A percentile compares a stretch with the other conserved stretches of the same genome.
These are phyloP conservation scores for Lecanicillium sp. DNA, from an alignment of 2,329 filamentous ascomycete genomes.

Conservation along the genomic window DNA sequence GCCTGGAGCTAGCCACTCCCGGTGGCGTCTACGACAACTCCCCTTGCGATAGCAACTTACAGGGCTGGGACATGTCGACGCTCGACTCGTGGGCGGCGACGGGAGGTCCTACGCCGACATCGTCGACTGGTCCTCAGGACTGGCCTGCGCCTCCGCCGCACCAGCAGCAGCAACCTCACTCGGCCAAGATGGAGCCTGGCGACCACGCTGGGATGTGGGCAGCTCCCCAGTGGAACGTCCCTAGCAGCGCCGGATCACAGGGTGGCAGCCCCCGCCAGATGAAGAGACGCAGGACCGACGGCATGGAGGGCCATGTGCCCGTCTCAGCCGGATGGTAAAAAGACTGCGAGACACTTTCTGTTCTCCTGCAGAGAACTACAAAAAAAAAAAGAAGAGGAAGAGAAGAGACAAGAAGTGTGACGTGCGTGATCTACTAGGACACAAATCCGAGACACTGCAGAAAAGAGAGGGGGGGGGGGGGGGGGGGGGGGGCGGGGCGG, in stretches of 20 bases:
- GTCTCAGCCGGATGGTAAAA: conserved; percentile 22
- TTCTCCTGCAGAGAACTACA: neutral
- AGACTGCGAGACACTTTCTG: neutral
- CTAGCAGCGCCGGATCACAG: conserved; percentile 17
- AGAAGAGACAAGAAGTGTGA: neutral
- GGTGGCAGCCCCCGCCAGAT: conserved; percentile 29
- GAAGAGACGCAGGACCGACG: conserved; percentile 31
- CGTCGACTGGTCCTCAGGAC: conserved; percentile 23
- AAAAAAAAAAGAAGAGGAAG: neutral
- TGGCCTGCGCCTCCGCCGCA: conserved; percentile 20
- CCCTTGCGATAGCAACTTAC: conserved; percentile 26
- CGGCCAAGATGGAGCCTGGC: conserved; percentile 25
- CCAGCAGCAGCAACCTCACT: conserved; percentile 10
- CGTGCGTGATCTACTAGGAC: neutral
- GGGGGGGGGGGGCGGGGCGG: too few species aligned
- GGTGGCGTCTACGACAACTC: conserved; percentile 30
- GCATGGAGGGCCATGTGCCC: conserved; percentile 27
- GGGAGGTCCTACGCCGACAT: conserved; percentile 18
- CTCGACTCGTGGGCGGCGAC: conserved; percentile 29
- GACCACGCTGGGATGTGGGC: conserved; percentile 28
- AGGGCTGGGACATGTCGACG: conserved; percentile 33
- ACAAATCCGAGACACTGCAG: neutral
- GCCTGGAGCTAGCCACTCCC: conserved; percentile 27
- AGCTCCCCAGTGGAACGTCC: conserved; percentile 17
- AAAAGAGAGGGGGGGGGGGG: too few species aligned